Evolutionary conservation across 139 green algal species (phyloP), one percentile per base, ranked within the genome.

Genomic region (Micractinium sp.): DNA sequence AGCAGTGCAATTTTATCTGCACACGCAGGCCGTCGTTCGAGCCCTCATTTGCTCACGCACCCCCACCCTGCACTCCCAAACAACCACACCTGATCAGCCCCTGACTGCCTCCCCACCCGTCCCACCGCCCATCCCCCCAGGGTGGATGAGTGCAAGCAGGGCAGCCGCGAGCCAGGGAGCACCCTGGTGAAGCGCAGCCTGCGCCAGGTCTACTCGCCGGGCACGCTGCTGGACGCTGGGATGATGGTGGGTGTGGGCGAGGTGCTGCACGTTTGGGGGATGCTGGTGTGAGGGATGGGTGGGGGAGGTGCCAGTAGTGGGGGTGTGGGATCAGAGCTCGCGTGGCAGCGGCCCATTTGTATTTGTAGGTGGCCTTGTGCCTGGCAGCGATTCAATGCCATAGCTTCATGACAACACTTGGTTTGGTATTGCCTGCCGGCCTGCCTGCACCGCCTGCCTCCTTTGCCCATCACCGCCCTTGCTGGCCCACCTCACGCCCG

Each of bases 141-240:
- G 63, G 82, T 87, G 36, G 82, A 79, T 31, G 82, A 87, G 63
- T 69, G 74, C 63, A 78, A 81, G 69, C 47, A 27, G 78, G 53
- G 25, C 56, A 63, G 56, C 77, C 69, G 39, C 63, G 56, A 47
- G 61, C 39, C 63, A n/a, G 84, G 69, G 9, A 74, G 78, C 66
- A 91, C 90, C 41, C 85, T 96, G 78, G 73, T 94, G 53, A 35
- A 78, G 60, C 91, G 94, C 85, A 79, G 23, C 38, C 91, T 96
- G 56, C 90, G 93, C 66, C 87, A 88, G 19, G 90, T 96, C 41
- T 96, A 96, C 90, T 94, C 93, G 14, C 94, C 94, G 0, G 94
- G 94, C 41, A 96, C 93, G 33, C 87, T 90, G 39, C 82, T 94
- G 56, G 89, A 94, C 36, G 67, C 36, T 4, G 31, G 35, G 0